Conservation (phyloP, 495 filamentous ascomycete species). For the Talaromyces proteolyticus region DNA sequence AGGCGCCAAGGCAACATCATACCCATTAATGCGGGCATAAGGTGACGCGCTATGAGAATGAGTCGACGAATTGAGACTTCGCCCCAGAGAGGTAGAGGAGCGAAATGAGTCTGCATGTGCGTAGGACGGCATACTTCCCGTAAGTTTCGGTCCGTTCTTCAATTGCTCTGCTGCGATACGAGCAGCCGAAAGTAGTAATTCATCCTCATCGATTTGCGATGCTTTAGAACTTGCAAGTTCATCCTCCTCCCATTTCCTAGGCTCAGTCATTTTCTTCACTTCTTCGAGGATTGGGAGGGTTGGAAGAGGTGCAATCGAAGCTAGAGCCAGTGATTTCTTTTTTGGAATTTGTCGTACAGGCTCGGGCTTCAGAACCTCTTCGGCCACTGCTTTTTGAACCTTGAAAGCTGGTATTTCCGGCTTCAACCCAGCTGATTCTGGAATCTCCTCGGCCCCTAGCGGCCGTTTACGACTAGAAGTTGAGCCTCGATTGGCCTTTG, state of each 20-base stretch:
- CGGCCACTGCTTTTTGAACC: not conserved
- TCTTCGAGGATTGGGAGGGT: slow-evolving; percentile 33
- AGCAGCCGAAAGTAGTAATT: slow-evolving; percentile 33
- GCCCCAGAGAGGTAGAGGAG: slow-evolving; percentile 19
- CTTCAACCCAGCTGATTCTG: not conserved
- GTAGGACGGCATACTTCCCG: slow-evolving; percentile 21
- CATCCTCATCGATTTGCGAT: slow-evolving; percentile 35
- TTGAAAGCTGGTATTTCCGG: not conserved
- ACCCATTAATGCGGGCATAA: slow-evolving; percentile 20
- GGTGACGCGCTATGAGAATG: slow-evolving; percentile 17
- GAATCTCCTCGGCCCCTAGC: not conserved
- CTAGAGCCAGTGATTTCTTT: slow-evolving; percentile 28
- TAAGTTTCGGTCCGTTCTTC: slow-evolving; percentile 27
- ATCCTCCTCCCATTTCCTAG: slow-evolving; percentile 14
- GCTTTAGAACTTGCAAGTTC: slow-evolving; percentile 14
- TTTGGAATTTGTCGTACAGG: slow-evolving; percentile 2
- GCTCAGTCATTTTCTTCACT: slow-evolving; percentile 20
- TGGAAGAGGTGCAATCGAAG: slow-evolving; percentile 27
- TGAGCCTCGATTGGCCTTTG: not conserved
- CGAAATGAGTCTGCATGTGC: slow-evolving; percentile 11
- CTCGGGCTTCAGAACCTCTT: not conserved
- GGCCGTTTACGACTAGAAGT: not conserved
- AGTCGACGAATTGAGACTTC: slow-evolving; percentile 11
- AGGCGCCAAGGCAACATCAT: slow-evolving; percentile 33
- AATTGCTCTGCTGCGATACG: slow-evolving; percentile 38